A percentile compares a stretch with the other conserved stretches of the same genome.
Conservation (phyloP, 306 rosid genomes). For the Benincasa hispida region DNA sequence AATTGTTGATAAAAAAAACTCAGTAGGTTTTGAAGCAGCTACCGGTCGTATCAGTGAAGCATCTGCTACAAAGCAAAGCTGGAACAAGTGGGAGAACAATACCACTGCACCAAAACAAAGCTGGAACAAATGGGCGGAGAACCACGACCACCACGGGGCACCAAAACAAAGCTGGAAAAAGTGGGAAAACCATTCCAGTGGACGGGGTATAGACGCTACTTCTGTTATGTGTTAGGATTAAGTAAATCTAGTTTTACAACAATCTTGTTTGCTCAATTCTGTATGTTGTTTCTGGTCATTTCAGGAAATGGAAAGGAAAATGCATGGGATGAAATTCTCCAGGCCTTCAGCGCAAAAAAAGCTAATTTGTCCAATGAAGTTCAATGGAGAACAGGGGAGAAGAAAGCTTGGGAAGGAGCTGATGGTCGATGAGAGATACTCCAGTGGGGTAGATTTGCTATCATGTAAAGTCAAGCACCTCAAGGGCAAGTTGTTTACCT, state of each 20-base stretch:
- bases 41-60: not conserved
- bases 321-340: constrained; percentile 71
- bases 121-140: constrained; percentile 19
- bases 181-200: constrained; percentile 5
- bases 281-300: not conserved
- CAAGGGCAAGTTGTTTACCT: not conserved
- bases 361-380: constrained; percentile 32
- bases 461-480: not conserved
- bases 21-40: constrained; percentile 6
- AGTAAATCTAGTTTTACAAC: not conserved
- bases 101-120: constrained; percentile 2
- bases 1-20: constrained; percentile 22
- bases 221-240: not conserved
- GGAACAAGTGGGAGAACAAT: constrained; percentile 17
- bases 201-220: not conserved
- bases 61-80: constrained; percentile 6
- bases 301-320: constrained; percentile 51
- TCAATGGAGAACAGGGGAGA: constrained; percentile 31
- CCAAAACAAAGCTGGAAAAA: constrained; percentile 16
- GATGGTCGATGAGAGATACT: constrained; percentile 39
- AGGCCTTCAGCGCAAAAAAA: constrained; percentile 50
- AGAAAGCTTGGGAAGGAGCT: constrained; percentile 31
- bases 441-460: not conserved
- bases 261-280: not conserved
- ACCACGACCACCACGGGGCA: not conserved